Percentiles rank a stretch among this genome's conserved stretches.
Evolutionary conservation across 2,329 filamentous ascomycete genomes (phyloP).

Genomic region (Aspergillus thermomutatus): DNA sequence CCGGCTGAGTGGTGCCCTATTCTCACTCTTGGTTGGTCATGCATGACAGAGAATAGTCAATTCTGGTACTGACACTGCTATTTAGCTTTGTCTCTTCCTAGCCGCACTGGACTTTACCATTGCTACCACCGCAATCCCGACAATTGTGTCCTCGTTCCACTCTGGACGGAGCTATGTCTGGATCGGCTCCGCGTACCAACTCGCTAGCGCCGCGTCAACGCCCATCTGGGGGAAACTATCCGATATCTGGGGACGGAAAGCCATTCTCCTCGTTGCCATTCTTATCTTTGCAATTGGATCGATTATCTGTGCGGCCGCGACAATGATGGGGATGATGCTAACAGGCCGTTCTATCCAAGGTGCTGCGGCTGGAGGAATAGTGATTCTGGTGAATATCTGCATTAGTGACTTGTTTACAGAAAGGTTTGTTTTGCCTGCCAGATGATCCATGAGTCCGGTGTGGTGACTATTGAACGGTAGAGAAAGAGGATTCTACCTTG

Average conservation of each 20-base stretch:
- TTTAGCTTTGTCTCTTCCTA: conserved; percentile 12
- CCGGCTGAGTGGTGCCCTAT: too few species aligned
- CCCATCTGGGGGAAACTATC: conserved; percentile 63
- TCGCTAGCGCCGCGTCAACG: conserved; percentile 61
- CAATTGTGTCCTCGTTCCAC: conserved; percentile 56
- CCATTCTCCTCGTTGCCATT: conserved; percentile 25
- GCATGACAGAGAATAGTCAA: too few species aligned
- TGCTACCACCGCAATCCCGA: conserved; percentile 56
- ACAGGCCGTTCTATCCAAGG: conserved; percentile 50
- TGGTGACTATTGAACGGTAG: too few species aligned
- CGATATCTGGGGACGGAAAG: conserved; percentile 55
- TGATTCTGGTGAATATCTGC: conserved; percentile 47
- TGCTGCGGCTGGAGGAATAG: conserved; percentile 47
- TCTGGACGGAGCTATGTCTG: conserved; percentile 68
- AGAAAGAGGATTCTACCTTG: too few species aligned
- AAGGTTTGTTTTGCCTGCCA: too few species aligned
- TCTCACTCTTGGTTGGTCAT: too few species aligned
- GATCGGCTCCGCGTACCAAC: conserved; percentile 68
- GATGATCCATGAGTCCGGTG: too few species aligned
- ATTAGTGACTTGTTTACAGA: conserved; percentile 52
- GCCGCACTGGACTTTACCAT: conserved; percentile 44
- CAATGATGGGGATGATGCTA: conserved; percentile 47
- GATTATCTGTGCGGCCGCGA: conserved; percentile 44
- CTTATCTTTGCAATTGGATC: conserved; percentile 45
- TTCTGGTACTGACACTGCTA: too few species aligned